Base-by-base conservation (phyloP, 2,329 filamentous ascomycete genomes). In the Ophiocordyceps robertsii region DNA sequence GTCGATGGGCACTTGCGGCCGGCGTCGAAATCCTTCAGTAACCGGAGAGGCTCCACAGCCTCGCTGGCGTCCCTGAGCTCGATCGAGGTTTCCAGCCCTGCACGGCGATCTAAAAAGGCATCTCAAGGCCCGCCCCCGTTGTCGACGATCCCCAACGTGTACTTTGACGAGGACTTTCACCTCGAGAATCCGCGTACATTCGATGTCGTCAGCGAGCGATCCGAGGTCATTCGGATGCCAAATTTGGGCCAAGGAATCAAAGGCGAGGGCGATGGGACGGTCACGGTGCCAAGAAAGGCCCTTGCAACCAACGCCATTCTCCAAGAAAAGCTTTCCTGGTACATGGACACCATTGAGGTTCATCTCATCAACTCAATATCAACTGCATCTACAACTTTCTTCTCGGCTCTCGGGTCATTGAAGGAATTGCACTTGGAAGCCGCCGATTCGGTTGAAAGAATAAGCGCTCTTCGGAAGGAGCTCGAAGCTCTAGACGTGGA, bases 301-400 rank as follows among this genome's bases (percentile, higher is more conserved):
- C 69, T 98, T 27, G 90, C 90, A 8, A 95, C 89, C 0, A 98
- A 98, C 62, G 92, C 92, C 0, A 98, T 98, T 45, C 62, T 98
- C 31, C 92, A 98, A 59, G 92, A 98, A 62, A 98, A 98, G 62
- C 69, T 98, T 12, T 96, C 92, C 0, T 98, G 92, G 92, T 98
- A 98, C 60, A 95, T 98, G 88, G 92, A 98, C 59, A 98, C 92
- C 0, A 88, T 98, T 19, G 92, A 98, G 59, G 87, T 98, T 43
- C 92, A 98, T 58, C 69, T 98, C 8, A 95, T 98, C 52, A 87
- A 86, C 29, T 95, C 89, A 0, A 98, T 98, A 48, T 96, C 90
- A 3, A 88, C 85, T 0, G 92, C 92, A 1, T 96, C 92, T 0
- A 88, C 87, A 1, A 95, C 90, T 0, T 98, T 98, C 61, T 98